phyloP scores from a whole-genome alignment of 768 basidiomycete genomes.

The Chalciporus sphaerocephalus region DNA sequence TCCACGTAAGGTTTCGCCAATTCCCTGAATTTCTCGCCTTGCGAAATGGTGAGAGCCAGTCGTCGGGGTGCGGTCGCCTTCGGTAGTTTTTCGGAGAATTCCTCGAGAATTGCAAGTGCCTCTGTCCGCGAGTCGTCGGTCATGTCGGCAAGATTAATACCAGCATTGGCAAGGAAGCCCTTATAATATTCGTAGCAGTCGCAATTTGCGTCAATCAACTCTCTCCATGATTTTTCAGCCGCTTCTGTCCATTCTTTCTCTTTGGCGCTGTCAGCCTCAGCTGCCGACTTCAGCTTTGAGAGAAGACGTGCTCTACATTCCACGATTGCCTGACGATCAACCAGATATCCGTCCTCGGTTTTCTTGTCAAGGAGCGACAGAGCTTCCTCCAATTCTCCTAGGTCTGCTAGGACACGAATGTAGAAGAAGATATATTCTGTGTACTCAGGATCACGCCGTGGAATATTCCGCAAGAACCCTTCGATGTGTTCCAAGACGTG shows the following conservation, averaged over 20 bases:
- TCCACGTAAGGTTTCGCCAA: conserved; percentile 65
- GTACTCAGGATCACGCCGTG: conserved; percentile 75
- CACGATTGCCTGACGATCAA: conserved; percentile 66
- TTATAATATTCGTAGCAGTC: conserved; percentile 79
- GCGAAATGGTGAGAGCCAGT: conserved; percentile 63
- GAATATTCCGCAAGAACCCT: conserved; percentile 70
- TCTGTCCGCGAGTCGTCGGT: conserved; percentile 48
- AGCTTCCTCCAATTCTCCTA: conserved; percentile 58
- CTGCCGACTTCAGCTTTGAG: conserved; percentile 43
- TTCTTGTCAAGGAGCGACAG: conserved; percentile 59
- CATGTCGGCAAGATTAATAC: conserved; percentile 49
- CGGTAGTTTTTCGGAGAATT: conserved; percentile 61
- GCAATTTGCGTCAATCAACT: conserved; percentile 79
- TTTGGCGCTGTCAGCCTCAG: conserved; percentile 10
- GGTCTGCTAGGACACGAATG: conserved; percentile 65
- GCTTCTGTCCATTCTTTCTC: conserved; percentile 46
- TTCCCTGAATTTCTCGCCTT: conserved; percentile 62
- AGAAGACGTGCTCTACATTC: conserved; percentile 75
- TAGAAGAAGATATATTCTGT: conserved; percentile 82
- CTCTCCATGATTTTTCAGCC: conserved; percentile 77
- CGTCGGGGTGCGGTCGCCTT: conserved; percentile 68
- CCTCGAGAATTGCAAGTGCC: conserved; percentile 54
- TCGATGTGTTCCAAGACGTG: conserved; percentile 72
- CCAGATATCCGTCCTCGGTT: conserved; percentile 59
- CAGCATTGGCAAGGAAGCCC: conserved; percentile 63